Evolutionary conservation across 2,329 filamentous ascomycete genomes (phyloP), one percentile per base, ranked within the genome.

Genomic region (Sporothrix schenckii): DNA sequence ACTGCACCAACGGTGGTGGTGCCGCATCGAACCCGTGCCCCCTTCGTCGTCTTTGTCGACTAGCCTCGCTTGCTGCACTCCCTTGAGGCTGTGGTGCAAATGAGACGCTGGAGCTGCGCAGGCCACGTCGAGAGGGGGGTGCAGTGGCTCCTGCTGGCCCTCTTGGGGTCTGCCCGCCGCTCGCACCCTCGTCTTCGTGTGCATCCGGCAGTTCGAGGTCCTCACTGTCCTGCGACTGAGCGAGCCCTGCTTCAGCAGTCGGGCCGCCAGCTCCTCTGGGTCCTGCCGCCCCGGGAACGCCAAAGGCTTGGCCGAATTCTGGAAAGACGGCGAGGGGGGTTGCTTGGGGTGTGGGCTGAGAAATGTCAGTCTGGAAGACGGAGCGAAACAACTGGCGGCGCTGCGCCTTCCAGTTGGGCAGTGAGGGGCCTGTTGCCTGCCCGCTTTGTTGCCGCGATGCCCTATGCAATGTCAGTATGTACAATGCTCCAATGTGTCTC

Each of bases 331-430:
- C 74, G 19, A 81, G 76, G 47, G 80, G 79, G 16, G 79, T 81
- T 27, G 80, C 77, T 66, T 78, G 77, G 49, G 85, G 82, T 69
- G 84, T 84, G 54, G 85, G 82, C 76, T 83, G 84, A 19, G 82
- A 82, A 74, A 82, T 75, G 71, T 86, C 83, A 19, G 81, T 82
- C 72, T 83, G 83, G 77, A 88, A 88, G 75, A 88, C 85, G 34
- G 86, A 87, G 72, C 81, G 81, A 74, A 88, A 83, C 56, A 87
- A 80, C 72, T 81, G 83, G 70, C 83, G 82, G 74, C 81, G 84
- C 72, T 83, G 83, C 68, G 80, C 77, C 73, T 80, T 81, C 78
- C 85, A 82, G 72, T 73, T 78, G 80, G 68, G 84, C 81, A 68
- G 80, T 11, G 34, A 52, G 5, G 58, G 39, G n/a, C 11, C 53